Base-by-base conservation (phyloP, 495 filamentous ascomycete genomes). In the Neurospora pannonica region DNA sequence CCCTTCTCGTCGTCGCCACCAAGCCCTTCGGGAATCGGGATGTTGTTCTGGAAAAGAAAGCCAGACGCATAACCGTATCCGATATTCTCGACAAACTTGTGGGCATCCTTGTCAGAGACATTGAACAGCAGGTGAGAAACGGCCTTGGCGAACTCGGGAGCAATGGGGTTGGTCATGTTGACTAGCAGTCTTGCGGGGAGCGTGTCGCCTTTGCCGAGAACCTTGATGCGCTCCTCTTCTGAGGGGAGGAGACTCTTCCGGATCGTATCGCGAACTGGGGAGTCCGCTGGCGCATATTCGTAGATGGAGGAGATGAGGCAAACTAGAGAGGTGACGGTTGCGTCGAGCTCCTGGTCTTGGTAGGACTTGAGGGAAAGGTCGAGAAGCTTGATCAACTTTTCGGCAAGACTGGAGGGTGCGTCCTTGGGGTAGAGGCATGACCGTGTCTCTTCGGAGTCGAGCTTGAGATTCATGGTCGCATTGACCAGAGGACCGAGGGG, bases 41-140 rank as follows among this genome's bases (percentile, higher is more conserved):
- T 88, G 28, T 94, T 91, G 70, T 93, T 92, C 54, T 91, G 91
- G 81, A 94, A 90, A 38, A 99, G 83, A 78, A 95, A 95, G 2
- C 96, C 96, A 1, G 94, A 92, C 3, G 96, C 96, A 78, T 92
- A 97, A 0, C 96, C 96, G 77, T 97, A 98, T 2, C 96, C 94
- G 36, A 97, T 92, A 72, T 94, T 94, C 46, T 90, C 85, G 0
- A 96, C 91, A 71, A 96, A 91, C 38, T 82, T 91, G 34, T 87
- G 86, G 0, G 91, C 88, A 76, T 94, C 88, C 75, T 90, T 92
- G 70, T 90, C 91, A 2, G 93, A 97, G 34, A 98, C 85, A 62
- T 96, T 93, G 79, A 97, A 98, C 74, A 97, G 88, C 15, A 98
- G 85, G 60, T 90, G 87, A 0, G 91, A 92, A 42, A 97, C 90